Conservation (phyloP, 805 yeast genomes). For the Zygosaccharomyces pseudorouxii region DNA sequence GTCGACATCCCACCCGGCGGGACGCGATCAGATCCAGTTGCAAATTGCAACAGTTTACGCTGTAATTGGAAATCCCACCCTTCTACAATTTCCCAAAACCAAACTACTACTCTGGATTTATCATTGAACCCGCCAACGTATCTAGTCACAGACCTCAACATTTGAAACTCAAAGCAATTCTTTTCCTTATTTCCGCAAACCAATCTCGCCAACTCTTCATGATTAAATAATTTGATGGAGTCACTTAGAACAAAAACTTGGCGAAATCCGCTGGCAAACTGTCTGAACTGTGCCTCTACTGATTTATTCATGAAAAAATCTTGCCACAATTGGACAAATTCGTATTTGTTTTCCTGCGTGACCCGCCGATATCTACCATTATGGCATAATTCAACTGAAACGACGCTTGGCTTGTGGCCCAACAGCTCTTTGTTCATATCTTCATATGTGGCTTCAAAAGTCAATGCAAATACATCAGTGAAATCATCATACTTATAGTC, state of each 20-base stretch:
- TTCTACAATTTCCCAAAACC: conserved; percentile 78
- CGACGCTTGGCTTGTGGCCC: conserved; percentile 13
- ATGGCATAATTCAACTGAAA: conserved; percentile 48
- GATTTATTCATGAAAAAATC: conserved; percentile 56
- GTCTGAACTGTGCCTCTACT: conserved; percentile 47
- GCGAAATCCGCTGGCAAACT: conserved; percentile 67
- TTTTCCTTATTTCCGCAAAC: conserved; percentile 70
- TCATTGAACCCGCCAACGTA: conserved; percentile 59
- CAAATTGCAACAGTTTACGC: conserved; percentile 62
- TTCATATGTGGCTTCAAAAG: conserved; percentile 56
- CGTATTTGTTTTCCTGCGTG: conserved; percentile 50
- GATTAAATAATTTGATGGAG: conserved; percentile 71
- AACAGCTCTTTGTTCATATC: conserved; percentile 34
- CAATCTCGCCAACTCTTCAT: conserved; percentile 75
- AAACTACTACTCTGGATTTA: conserved; percentile 44
- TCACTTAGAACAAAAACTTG: conserved; percentile 69
- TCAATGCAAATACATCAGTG: conserved; percentile 46
- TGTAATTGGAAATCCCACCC: conserved; percentile 47
- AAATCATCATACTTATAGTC: conserved; percentile 43
- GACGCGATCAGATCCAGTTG: conserved; percentile 86
- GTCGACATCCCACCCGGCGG: conserved; percentile 91
- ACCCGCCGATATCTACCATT: conserved; percentile 57
- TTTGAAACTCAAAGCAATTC: conserved; percentile 49
- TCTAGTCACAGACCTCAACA: conserved; percentile 65
- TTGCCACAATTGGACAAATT: conserved; percentile 60